Base-by-base conservation (phyloP, 2,329 filamentous ascomycete species). In the Tolypocladium paradoxum region DNA sequence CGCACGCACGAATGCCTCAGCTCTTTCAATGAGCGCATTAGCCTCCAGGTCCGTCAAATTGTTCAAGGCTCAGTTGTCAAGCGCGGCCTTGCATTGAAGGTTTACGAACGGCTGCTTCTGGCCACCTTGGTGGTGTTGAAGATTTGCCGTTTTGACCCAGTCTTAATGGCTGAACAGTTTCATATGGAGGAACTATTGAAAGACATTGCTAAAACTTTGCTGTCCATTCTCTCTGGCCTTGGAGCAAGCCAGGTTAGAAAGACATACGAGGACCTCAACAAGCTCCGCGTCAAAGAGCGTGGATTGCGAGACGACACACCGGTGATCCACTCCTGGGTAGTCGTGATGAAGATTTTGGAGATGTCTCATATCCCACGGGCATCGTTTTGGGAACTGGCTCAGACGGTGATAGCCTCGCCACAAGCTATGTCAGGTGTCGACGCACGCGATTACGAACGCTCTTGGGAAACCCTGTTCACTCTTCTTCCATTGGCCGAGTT, bases 401-500 rank as follows among this genome's bases (percentile, higher is more conserved):
- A 79, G 54, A 60, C 70, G 6, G 64, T 69, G 12, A 65, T 82
- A 54, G 60, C 73, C 3, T 60, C 62, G 18, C 58, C 70, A 1
- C 65, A 67, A 11, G 53, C 65, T 24, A 58, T 68, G 2, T 64
- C 66, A 3, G 68, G 69, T 24, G 61, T 60, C 2, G 72, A 84
- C 58, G 74, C 72, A 8, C 67, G 69, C 18, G 60, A 65, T 1
- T 74, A 84, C 49, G 84, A 87, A 63, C 64, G 64, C 11, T 60
- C 77, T 4, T 87, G 84, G 84, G 71, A 74, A 53, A 70, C 69
- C 22, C 68, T 84, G 63, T 86, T 86, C 57, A 74, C 75, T 1
- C 68, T 87, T 2, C 69, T 87, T 8, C 83, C 84, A 1, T 68
- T 87, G 0, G 71, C 72, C 27, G 82, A 84, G 55, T 82, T 87